Evolutionary conservation across 371 early-diverging fungal genomes (phyloP).

Genomic region (Smittium mucronatum): DNA sequence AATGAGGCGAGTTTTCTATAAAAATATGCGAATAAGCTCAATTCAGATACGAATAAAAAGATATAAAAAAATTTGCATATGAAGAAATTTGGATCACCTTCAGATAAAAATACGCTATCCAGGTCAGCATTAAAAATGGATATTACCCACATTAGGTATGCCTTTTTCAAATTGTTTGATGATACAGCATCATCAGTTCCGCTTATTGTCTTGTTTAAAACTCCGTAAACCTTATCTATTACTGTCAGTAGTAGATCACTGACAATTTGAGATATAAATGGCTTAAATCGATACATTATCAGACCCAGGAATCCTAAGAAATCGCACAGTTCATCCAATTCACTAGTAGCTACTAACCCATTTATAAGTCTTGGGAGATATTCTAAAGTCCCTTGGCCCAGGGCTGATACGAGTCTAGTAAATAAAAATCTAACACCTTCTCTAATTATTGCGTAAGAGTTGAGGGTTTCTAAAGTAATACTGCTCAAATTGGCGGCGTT

Average conservation of each 20-base stretch:
- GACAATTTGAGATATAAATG: constrained; percentile 32
- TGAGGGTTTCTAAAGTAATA: constrained; percentile 54
- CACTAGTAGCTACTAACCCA: constrained; percentile 58
- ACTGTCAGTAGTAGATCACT: constrained; percentile 63
- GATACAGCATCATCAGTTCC: constrained; percentile 83
- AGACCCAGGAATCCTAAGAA: constrained; percentile 75
- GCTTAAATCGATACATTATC: constrained; percentile 79
- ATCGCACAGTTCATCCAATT: constrained; percentile 67
- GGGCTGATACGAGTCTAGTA: constrained; percentile 71
- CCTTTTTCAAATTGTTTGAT: constrained; percentile 58
- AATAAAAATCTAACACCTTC: constrained; percentile 75
- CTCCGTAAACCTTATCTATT: constrained; percentile 66
- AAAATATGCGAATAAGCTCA: too few species aligned
- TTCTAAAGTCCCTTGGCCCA: constrained; percentile 70
- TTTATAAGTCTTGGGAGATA: constrained; percentile 68
- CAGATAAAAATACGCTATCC: constrained; percentile 59
- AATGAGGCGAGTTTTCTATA: constrained; percentile 48
- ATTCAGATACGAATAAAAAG: too few species aligned
- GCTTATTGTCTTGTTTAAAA: constrained; percentile 52
- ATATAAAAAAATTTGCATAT: too few species aligned
- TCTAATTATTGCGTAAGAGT: constrained; percentile 54
- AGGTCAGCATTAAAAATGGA: constrained; percentile 70
- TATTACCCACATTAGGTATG: constrained; percentile 68
- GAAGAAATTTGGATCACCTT: too few species aligned
- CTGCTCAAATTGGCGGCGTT: constrained; percentile 71